These are phyloP conservation scores for Theileria parva DNA, from an alignment of 169 alveolate genomes.

Conservation along the genomic window DNA sequence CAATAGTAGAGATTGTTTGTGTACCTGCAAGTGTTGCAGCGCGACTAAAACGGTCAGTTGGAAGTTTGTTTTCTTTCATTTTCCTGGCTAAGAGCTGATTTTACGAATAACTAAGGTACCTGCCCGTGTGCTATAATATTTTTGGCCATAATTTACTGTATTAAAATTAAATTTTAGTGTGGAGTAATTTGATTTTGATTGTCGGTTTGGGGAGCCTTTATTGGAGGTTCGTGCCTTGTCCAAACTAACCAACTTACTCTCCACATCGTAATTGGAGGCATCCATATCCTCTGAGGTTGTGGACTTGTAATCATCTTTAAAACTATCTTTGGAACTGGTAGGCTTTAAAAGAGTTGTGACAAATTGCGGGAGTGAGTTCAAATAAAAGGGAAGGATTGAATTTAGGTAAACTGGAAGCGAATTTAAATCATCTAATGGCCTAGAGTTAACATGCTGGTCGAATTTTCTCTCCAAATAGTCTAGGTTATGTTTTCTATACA, in stretches of 20 bases:
- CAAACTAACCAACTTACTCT: constrained; percentile 23
- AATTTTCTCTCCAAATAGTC: constrained; percentile 3
- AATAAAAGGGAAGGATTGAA: constrained; percentile 11
- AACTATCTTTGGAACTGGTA: background rate
- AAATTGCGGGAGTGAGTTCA: background rate
- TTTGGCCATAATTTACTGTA: background rate
- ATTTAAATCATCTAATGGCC: background rate
- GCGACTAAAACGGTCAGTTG: constrained; percentile 46
- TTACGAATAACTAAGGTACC: background rate
- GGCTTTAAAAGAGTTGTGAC: background rate
- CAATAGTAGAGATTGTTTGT: background rate
- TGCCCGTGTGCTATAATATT: background rate
- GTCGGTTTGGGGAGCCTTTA: background rate
- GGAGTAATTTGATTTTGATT: background rate
- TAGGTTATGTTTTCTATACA: constrained; percentile 26
- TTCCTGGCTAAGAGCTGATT: constrained; percentile 4
- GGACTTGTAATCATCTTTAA: constrained; percentile 17
- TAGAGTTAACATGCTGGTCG: background rate
- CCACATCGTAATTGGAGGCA: constrained; percentile 47
- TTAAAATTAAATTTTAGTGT: background rate
- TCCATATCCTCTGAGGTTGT: constrained; percentile 51
- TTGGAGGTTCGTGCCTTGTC: background rate
- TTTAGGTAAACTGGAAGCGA: constrained; percentile 4
- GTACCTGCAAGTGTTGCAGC: constrained; percentile 64
- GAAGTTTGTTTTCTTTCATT: constrained; percentile 47